These are phyloP conservation scores for Heterobasidion irregulare DNA, from an alignment of 1,284 basidiomycete genomes.

Conservation along the genomic window DNA sequence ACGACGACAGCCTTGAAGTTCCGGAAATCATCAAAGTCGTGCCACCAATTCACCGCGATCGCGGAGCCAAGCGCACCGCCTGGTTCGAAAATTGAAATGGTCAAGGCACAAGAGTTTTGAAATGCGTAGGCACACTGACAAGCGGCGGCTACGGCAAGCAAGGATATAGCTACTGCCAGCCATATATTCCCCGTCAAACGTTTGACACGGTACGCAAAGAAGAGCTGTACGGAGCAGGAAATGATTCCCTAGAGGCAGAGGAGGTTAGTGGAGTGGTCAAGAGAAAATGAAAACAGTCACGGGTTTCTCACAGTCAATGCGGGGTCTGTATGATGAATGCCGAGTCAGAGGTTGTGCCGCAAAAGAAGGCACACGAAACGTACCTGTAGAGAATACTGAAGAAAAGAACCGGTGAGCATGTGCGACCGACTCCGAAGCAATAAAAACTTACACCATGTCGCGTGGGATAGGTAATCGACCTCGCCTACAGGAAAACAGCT, in stretches of 20 bases:
- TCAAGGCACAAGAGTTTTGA: not conserved
- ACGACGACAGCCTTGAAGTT: conserved; percentile 27
- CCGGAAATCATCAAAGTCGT: conserved; percentile 25
- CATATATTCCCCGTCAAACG: conserved; percentile 12
- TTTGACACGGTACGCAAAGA: conserved; percentile 29
- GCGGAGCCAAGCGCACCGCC: conserved; percentile 25
- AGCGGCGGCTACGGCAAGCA: conserved; percentile 11
- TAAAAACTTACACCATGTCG: not conserved
- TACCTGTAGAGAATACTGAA: not conserved
- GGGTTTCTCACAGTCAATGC: not conserved
- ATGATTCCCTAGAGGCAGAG: conserved; percentile 14
- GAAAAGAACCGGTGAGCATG: not conserved
- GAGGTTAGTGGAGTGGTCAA: not conserved
- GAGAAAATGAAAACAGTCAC: too few relatives aligned
- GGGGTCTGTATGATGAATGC: not conserved
- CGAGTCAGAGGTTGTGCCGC: too few relatives aligned
- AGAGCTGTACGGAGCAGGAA: conserved; percentile 22
- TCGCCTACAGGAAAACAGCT: not conserved
- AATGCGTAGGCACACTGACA: conserved; percentile 9
- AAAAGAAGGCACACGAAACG: too few relatives aligned
- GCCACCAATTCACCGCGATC: conserved; percentile 25
- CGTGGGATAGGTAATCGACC: not conserved
- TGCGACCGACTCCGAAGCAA: not conserved
- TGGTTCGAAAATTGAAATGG: conserved; percentile 4
- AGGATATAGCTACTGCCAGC: conserved; percentile 10